phyloP scores from a whole-genome alignment of 1,284 basidiomycete genomes.

The Trichosporon sp. region DNA sequence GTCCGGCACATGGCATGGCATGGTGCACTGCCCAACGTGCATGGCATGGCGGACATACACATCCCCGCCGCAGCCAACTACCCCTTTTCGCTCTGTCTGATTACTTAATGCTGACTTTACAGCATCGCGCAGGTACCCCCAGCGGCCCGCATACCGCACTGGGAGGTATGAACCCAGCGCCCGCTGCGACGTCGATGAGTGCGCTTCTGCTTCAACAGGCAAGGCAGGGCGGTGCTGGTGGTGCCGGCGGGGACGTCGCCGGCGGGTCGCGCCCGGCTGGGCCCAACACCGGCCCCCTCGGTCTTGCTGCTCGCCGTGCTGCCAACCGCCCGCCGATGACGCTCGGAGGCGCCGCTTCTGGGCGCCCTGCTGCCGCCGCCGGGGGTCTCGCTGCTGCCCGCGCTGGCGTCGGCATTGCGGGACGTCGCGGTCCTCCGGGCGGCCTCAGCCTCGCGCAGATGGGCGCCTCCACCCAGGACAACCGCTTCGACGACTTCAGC shows the following conservation, averaged over 20 bases:
- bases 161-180: conserved; percentile 24
- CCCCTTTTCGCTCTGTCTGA: background rate
- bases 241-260: conserved; percentile 17
- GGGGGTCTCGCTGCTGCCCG: conserved; percentile 28
- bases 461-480: conserved; percentile 7
- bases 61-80: background rate
- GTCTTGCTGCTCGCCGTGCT: conserved; percentile 43
- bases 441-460: conserved; percentile 33
- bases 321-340: conserved; percentile 34
- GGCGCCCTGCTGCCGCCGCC: conserved; percentile 21
- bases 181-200: conserved; percentile 41
- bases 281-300: conserved; percentile 42
- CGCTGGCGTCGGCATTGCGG: conserved; percentile 31
- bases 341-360: conserved; percentile 24
- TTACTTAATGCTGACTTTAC: background rate
- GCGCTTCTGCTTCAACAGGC: conserved; percentile 44
- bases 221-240: background rate
- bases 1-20: background rate
- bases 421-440: conserved; percentile 40
- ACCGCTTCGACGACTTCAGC: conserved; percentile 76
- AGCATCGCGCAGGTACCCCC: conserved; percentile 17
- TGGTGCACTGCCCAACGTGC: background rate
- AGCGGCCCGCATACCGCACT: conserved; percentile 18
- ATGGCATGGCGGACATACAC: background rate
- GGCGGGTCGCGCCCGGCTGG: conserved; percentile 23